A percentile compares a stretch with the other conserved stretches of the same genome.
These are phyloP conservation scores for Camptophora hylomeconis DNA, from an alignment of 2,329 filamentous ascomycete genomes.

Conservation along the genomic window DNA sequence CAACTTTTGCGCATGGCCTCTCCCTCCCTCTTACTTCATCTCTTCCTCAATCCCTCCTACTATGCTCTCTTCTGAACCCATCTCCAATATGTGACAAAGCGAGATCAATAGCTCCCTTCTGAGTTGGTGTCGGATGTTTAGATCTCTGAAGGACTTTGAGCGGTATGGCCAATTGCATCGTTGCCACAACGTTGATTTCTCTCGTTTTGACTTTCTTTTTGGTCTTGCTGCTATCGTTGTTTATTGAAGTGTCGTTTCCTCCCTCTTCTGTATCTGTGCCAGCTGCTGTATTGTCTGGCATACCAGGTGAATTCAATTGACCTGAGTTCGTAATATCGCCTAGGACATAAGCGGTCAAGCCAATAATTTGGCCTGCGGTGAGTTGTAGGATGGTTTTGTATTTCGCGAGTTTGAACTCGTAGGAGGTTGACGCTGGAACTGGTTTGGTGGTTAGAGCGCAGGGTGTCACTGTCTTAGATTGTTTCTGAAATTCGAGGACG, in stretches of 20 bases:
- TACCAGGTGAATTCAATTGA: slow-evolving; percentile 9
- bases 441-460: neutral
- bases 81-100: slow-evolving; percentile 17
- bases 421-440: neutral
- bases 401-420: slow-evolving; percentile 8
- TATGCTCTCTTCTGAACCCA: slow-evolving; percentile 15
- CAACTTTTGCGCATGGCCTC: too few relatives aligned
- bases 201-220: slow-evolving; percentile 2
- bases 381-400: slow-evolving; percentile 2
- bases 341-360: slow-evolving; percentile 16
- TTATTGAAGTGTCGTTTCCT: slow-evolving; percentile 1
- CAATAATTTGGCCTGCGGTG: slow-evolving; percentile 7
- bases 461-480: neutral
- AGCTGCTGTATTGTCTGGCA: too few relatives aligned
- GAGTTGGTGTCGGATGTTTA: slow-evolving; percentile 10
- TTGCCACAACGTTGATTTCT: slow-evolving; percentile 15
- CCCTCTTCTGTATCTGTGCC: too few relatives aligned
- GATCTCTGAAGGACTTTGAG: slow-evolving; percentile 15
- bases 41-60: too few relatives aligned
- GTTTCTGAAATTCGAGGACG: slow-evolving; percentile 7
- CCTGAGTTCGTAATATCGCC: slow-evolving; percentile 14
- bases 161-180: slow-evolving; percentile 17
- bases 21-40: too few relatives aligned
- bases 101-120: slow-evolving; percentile 16
- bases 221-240: slow-evolving; percentile 3